phyloP scores from a whole-genome alignment of 2,329 filamentous ascomycete species.

The Plectosphaerella sp. region DNA sequence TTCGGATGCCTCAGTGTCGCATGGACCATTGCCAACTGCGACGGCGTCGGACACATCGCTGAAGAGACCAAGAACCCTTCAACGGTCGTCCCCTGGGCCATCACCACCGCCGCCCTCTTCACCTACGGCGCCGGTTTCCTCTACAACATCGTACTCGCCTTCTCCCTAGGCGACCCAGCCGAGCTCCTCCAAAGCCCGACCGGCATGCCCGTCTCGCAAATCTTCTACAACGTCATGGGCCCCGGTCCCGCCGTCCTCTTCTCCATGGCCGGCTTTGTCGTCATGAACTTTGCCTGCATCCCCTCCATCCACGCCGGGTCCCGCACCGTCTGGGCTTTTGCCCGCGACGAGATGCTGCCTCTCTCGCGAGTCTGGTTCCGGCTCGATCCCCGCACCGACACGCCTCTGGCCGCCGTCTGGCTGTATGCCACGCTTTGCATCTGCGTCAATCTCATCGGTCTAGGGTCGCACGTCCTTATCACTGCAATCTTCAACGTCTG shows the following conservation, averaged over 20 bases:
- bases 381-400: slow-evolving; percentile 42
- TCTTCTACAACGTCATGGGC: slow-evolving; percentile 55
- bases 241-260: slow-evolving; percentile 48
- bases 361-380: slow-evolving; percentile 43
- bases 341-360: slow-evolving; percentile 46
- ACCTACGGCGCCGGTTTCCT: slow-evolving; percentile 52
- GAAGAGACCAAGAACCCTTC: slow-evolving; percentile 37
- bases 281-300: slow-evolving; percentile 56
- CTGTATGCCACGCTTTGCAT: slow-evolving; percentile 49
- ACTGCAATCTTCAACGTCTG: slow-evolving; percentile 49
- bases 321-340: slow-evolving; percentile 51
- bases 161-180: slow-evolving; percentile 48
- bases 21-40: slow-evolving; percentile 53
- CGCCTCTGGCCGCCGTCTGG: slow-evolving; percentile 51
- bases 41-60: slow-evolving; percentile 40
- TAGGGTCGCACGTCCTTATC: slow-evolving; percentile 50
- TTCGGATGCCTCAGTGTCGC: slow-evolving; percentile 56
- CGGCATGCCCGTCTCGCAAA: slow-evolving; percentile 49
- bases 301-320: slow-evolving; percentile 50
- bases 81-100: slow-evolving; percentile 43
- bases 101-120: slow-evolving; percentile 49
- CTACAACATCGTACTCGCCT: slow-evolving; percentile 54
- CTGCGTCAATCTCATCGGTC: slow-evolving; percentile 53
- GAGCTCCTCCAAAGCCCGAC: slow-evolving; percentile 40
- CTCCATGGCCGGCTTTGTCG: slow-evolving; percentile 50